phyloP scores from a whole-genome alignment of 345 rosid species.

The Citrus inodora region DNA sequence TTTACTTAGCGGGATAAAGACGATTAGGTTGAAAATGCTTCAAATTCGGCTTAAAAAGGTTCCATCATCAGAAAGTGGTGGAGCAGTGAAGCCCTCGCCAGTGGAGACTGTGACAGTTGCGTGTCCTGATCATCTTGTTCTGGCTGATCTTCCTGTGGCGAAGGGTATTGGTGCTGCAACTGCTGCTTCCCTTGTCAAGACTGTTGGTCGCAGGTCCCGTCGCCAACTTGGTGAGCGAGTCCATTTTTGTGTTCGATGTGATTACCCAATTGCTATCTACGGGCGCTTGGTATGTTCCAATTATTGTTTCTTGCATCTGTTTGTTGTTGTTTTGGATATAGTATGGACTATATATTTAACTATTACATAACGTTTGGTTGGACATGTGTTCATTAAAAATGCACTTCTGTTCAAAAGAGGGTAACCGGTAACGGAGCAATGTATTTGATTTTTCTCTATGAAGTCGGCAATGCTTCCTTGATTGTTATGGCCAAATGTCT shows the following conservation, averaged over 20 bases:
- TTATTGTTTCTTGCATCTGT: not conserved
- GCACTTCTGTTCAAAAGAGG: not conserved
- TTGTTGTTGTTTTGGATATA: not conserved
- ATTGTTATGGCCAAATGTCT: not conserved
- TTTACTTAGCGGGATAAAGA: not conserved
- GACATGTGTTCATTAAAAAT: not conserved
- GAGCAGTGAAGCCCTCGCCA: conserved; percentile 47
- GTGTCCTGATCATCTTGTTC: conserved; percentile 93
- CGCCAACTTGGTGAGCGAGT: conserved; percentile 95
- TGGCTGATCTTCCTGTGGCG: conserved; percentile 97
- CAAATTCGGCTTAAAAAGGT: conserved; percentile 74
- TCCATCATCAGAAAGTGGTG: conserved; percentile 54
- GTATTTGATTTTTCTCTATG: not conserved
- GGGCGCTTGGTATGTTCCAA: conserved; percentile 69
- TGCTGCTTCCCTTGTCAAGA: conserved; percentile 53
- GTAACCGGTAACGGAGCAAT: not conserved
- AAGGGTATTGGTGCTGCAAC: conserved; percentile 87
- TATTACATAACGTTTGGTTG: not conserved
- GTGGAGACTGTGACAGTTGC: conserved; percentile 86
- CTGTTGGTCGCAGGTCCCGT: conserved; percentile 83
- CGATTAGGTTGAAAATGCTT: conserved; percentile 43
- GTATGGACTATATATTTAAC: conserved; percentile 2
- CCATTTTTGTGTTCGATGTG: conserved; percentile 95
- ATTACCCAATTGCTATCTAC: conserved; percentile 89
- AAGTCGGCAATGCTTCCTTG: not conserved